phyloP scores from a whole-genome alignment of 2,329 filamentous ascomycete genomes.

The Alternaria gansuensis region DNA sequence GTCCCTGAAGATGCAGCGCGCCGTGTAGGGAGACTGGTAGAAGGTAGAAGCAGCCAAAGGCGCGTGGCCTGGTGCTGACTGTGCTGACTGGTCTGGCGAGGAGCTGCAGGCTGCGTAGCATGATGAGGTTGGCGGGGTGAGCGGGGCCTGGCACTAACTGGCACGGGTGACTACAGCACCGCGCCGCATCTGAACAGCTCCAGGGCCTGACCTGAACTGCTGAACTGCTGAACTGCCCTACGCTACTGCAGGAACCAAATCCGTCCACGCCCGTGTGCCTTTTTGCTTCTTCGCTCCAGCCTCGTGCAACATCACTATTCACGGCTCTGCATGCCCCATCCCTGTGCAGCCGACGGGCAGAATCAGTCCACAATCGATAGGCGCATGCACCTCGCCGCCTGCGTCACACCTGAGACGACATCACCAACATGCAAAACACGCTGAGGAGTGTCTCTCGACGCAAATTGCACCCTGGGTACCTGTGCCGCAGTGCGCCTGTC shows the following conservation, averaged over 20 bases:
- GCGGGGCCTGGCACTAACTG: slow-evolving; percentile 2
- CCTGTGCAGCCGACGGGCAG: slow-evolving; percentile 1
- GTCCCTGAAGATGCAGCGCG: background rate
- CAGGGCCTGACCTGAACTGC: background rate
- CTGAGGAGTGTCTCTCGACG: background rate
- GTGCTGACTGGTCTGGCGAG: background rate
- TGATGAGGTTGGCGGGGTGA: slow-evolving; percentile 15
- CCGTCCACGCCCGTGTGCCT: background rate
- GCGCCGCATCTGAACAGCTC: background rate
- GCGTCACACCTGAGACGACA: slow-evolving; percentile 21
- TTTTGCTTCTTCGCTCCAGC: slow-evolving; percentile 1
- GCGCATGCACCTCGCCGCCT: slow-evolving; percentile 17
- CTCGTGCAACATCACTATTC: slow-evolving; percentile 2
- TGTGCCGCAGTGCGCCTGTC: background rate
- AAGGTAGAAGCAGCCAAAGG: background rate
- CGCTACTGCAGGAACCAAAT: slow-evolving; percentile 18
- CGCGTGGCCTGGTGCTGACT: background rate
- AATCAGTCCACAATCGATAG: background rate
- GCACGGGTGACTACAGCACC: no score
- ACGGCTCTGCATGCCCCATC: background rate
- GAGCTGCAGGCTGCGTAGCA: no score
- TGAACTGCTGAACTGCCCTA: background rate
- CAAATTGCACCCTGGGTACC: background rate
- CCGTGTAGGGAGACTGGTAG: background rate
- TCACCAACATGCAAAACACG: slow-evolving; percentile 11